A percentile compares a stretch with the other conserved stretches of the same genome.
phyloP scores from a whole-genome alignment of 2,329 filamentous ascomycete genomes.

The Aspergillus novoparasiticus region DNA sequence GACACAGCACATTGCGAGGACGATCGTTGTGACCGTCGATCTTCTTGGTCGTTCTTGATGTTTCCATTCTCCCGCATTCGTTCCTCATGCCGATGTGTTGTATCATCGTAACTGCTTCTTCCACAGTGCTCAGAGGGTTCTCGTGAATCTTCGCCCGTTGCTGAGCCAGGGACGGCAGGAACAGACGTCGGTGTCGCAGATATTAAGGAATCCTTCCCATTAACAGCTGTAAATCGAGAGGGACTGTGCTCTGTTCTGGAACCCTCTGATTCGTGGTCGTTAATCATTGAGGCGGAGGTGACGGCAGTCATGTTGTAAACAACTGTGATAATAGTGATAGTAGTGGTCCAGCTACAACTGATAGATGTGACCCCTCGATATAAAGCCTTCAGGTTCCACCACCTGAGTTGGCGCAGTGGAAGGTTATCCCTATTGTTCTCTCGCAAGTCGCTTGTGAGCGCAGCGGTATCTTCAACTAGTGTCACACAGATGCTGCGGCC shows the following conservation, averaged over 20 bases:
- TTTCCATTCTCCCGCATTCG: conserved; percentile 57
- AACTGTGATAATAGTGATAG: neutral
- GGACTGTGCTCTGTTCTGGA: conserved; percentile 45
- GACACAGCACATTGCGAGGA: conserved; percentile 24
- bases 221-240: conserved; percentile 50
- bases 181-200: conserved; percentile 17
- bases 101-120: conserved; percentile 22
- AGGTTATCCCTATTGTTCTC: neutral
- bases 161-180: conserved; percentile 16
- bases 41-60: conserved; percentile 24
- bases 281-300: conserved; percentile 36
- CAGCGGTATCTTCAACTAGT: neutral
- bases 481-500: neutral
- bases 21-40: conserved; percentile 27
- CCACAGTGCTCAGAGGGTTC: conserved; percentile 22
- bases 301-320: conserved; percentile 37
- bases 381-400: neutral
- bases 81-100: conserved; percentile 33
- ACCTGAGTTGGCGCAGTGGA: neutral
- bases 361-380: neutral
- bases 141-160: conserved; percentile 22
- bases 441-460: neutral
- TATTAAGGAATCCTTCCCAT: conserved; percentile 40
- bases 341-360: neutral
- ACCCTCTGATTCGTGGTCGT: conserved; percentile 34